Percentiles rank a stretch among this genome's conserved stretches.
Conservation (phyloP, 1,284 basidiomycete genomes). For the Moesziomyces globuligerus region DNA sequence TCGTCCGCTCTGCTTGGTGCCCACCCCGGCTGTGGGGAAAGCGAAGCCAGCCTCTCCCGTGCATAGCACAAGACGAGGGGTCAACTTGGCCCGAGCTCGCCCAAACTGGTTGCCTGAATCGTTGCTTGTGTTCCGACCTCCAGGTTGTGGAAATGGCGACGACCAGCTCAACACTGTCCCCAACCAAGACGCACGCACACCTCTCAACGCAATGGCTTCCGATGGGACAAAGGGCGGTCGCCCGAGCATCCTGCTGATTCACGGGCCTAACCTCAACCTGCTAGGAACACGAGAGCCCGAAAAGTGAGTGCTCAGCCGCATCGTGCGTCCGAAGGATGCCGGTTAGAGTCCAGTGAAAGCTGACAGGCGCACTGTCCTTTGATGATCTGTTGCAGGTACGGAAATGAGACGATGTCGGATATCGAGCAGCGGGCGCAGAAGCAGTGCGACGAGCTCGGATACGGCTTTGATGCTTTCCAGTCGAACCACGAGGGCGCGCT, state of each 20-base stretch:
- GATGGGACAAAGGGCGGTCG: background rate
- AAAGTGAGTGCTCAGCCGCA: constrained; percentile 32
- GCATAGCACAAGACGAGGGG: too few relatives aligned
- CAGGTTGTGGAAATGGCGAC: background rate
- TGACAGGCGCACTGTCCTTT: background rate
- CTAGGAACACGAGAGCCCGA: constrained; percentile 67
- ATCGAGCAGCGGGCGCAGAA: constrained; percentile 6
- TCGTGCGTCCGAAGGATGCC: too few relatives aligned
- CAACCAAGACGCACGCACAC: too few relatives aligned
- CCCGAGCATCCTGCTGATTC: constrained; percentile 41
- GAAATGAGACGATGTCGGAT: constrained; percentile 64
- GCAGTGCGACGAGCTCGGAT: constrained; percentile 13
- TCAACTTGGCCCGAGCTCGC: too few relatives aligned
- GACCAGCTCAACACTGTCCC: too few relatives aligned
- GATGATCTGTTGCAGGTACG: constrained; percentile 51
- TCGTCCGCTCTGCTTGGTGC: too few relatives aligned
- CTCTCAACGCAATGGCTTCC: too few relatives aligned
- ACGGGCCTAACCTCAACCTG: constrained; percentile 68
- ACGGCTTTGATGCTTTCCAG: constrained; percentile 55
- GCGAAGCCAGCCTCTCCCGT: too few relatives aligned
- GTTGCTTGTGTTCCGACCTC: too few relatives aligned
- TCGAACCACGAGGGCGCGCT: constrained; percentile 67
- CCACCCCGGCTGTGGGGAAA: too few relatives aligned
- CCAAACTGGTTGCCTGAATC: too few relatives aligned
- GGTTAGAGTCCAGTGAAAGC: too few relatives aligned